Evolutionary conservation across 345 rosid species (phyloP).

Genomic region (Fremontodendron californicum): DNA sequence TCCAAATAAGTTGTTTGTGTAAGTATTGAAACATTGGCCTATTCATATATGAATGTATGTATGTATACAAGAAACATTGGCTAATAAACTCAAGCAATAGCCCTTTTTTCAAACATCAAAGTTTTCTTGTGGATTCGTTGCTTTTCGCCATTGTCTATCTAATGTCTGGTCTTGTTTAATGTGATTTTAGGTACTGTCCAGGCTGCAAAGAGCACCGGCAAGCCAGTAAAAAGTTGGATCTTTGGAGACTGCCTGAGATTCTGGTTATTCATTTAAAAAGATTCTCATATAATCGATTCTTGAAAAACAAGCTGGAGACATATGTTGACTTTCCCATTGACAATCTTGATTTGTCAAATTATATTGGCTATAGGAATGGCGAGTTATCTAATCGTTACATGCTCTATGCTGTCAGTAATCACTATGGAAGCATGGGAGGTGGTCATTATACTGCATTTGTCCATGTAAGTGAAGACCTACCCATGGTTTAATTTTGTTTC

Average conservation of each 20-base stretch:
- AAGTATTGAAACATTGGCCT: background rate
- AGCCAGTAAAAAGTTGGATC: conserved; percentile 92
- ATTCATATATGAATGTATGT: background rate
- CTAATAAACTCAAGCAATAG: background rate
- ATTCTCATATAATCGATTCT: conserved; percentile 80
- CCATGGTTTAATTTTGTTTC: background rate
- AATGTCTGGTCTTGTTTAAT: conserved; percentile 4
- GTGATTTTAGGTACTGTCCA: conserved; percentile 74
- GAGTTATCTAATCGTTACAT: conserved; percentile 56
- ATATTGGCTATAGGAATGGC: conserved; percentile 56
- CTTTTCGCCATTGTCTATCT: conserved; percentile 11
- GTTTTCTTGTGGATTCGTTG: background rate
- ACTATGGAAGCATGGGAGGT: conserved; percentile 95
- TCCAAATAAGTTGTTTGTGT: background rate
- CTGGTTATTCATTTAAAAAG: conserved; percentile 91
- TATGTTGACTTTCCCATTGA: conserved; percentile 87
- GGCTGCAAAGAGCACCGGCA: conserved; percentile 81
- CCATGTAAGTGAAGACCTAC: conserved; percentile 61
- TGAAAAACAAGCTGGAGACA: conserved; percentile 91
- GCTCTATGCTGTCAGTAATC: conserved; percentile 96
- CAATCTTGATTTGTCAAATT: conserved; percentile 75
- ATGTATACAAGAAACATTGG: background rate
- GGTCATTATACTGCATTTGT: conserved; percentile 98
- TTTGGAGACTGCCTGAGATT: conserved; percentile 95
- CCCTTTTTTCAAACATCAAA: background rate